Evolutionary conservation across 2,329 filamentous ascomycete species (phyloP).

Genomic region (Cladosporium sphaerospermum): DNA sequence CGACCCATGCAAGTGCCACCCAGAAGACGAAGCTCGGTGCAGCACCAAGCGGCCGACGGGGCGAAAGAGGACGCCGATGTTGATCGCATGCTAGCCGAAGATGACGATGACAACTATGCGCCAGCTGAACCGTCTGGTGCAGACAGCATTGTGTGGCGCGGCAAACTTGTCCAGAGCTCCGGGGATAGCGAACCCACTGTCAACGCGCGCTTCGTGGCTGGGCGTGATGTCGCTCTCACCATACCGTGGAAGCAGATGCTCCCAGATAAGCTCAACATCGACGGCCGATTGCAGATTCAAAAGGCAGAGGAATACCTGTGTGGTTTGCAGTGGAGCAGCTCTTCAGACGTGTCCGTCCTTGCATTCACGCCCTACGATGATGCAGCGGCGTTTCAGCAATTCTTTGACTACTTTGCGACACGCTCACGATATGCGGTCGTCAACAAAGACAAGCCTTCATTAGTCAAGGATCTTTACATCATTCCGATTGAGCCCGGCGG

Average conservation of each 20-base stretch:
- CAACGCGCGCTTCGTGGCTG: slow-evolving; percentile 75
- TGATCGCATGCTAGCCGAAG: slow-evolving; percentile 76
- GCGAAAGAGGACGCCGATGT: slow-evolving; percentile 79
- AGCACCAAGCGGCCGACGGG: slow-evolving; percentile 36
- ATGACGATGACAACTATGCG: slow-evolving; percentile 75
- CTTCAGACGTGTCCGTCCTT: slow-evolving; percentile 78
- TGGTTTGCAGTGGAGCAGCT: slow-evolving; percentile 71
- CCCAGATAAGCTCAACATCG: slow-evolving; percentile 62
- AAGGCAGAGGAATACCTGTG: slow-evolving; percentile 89
- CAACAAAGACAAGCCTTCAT: slow-evolving; percentile 50
- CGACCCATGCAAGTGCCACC: slow-evolving; percentile 41
- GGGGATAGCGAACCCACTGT: slow-evolving; percentile 45
- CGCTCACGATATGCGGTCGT: slow-evolving; percentile 85
- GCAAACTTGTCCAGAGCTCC: slow-evolving; percentile 47
- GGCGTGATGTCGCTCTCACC: slow-evolving; percentile 64
- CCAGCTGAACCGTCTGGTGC: slow-evolving; percentile 67
- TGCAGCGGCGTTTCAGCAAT: slow-evolving; percentile 58
- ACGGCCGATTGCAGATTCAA: slow-evolving; percentile 72
- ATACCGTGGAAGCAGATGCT: slow-evolving; percentile 72
- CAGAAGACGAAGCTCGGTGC: slow-evolving; percentile 33
- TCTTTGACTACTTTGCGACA: slow-evolving; percentile 82
- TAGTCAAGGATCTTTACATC: slow-evolving; percentile 85
- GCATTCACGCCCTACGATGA: slow-evolving; percentile 60
- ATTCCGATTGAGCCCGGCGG: slow-evolving; percentile 72
- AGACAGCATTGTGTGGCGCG: slow-evolving; percentile 71